Evolutionary conservation across 2,329 filamentous ascomycete species (phyloP).

Genomic region (Alternaria consortialis): DNA sequence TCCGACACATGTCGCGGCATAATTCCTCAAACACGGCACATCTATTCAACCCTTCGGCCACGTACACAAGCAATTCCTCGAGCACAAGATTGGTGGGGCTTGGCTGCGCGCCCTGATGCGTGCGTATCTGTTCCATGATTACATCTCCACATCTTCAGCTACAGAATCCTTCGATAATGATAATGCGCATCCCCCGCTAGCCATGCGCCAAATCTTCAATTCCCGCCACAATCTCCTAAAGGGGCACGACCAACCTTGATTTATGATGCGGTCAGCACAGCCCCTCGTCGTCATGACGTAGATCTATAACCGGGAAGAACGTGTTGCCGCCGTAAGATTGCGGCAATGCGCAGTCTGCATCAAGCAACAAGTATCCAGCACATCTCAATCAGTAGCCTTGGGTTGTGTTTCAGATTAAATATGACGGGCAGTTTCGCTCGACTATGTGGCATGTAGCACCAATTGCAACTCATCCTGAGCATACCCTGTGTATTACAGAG

Average conservation of each 20-base stretch:
- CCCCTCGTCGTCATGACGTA: conserved; percentile 10
- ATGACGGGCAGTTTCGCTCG: conserved; percentile 3
- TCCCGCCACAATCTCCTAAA: conserved; percentile 7
- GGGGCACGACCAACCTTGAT: conserved; percentile 8
- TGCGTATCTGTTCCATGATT: not conserved
- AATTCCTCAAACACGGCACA: not conserved
- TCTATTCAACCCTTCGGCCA: not conserved
- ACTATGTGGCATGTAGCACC: not conserved
- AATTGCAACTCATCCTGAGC: conserved; percentile 1
- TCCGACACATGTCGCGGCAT: conserved; percentile 1
- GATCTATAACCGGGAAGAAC: conserved; percentile 5
- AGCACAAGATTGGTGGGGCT: not conserved
- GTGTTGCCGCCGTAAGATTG: not conserved
- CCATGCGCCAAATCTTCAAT: conserved; percentile 9
- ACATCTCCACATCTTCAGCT: not conserved
- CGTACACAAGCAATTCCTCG: not conserved
- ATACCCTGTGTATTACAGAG: not conserved
- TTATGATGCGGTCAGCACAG: conserved; percentile 7
- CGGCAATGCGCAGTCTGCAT: conserved; percentile 1
- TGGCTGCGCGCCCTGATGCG: not conserved
- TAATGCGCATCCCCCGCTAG: conserved; percentile 10
- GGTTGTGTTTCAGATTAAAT: conserved; percentile 12
- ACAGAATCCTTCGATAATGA: conserved; percentile 1
- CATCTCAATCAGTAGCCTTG: not conserved
- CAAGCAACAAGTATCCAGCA: not conserved